A percentile compares a stretch with the other conserved stretches of the same genome.
phyloP scores from a whole-genome alignment of 176 grass and related monocot species.

The Ampelocalamus luodianensis region DNA sequence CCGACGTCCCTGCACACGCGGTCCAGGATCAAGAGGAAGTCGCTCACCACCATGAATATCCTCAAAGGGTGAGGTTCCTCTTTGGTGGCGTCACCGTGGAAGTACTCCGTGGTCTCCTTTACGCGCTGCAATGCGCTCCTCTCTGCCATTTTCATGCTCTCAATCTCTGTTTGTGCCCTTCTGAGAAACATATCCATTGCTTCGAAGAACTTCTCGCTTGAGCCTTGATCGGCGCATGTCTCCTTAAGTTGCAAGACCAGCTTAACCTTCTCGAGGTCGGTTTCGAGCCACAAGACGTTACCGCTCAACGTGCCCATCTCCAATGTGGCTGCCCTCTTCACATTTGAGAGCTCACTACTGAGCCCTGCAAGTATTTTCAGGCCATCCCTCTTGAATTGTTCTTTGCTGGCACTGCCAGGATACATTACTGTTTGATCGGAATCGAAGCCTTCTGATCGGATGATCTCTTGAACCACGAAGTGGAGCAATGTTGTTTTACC shows the following conservation, averaged over 20 bases:
- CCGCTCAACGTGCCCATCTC: conserved; percentile 56
- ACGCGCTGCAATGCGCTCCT: conserved; percentile 39
- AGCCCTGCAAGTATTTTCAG: conserved; percentile 58
- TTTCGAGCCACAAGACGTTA: conserved; percentile 53
- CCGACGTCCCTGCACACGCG: conserved; percentile 71
- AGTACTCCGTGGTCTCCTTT: conserved; percentile 75
- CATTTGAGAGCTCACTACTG: conserved; percentile 71
- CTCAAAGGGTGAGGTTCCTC: conserved; percentile 64
- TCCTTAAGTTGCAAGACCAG: conserved; percentile 58
- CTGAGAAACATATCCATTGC: conserved; percentile 53
- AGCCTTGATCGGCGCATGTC: conserved; percentile 41
- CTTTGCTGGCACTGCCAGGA: conserved; percentile 55
- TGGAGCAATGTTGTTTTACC: conserved; percentile 75
- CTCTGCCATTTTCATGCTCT: conserved; percentile 51
- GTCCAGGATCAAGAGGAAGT: conserved; percentile 67
- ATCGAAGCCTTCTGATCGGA: conserved; percentile 57
- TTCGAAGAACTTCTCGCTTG: conserved; percentile 56
- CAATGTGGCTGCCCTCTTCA: conserved; percentile 71
- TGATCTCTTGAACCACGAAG: conserved; percentile 79
- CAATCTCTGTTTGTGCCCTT: conserved; percentile 45
- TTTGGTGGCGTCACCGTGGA: conserved; percentile 57
- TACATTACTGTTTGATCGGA: conserved; percentile 39
- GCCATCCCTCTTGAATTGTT: conserved; percentile 71
- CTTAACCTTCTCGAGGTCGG: conserved; percentile 61
- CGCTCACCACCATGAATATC: conserved; percentile 70